Percentiles rank a stretch among this genome's conserved stretches.
phyloP scores from a whole-genome alignment of 352 stramenopile genomes.

The Pythium utonaiense region DNA sequence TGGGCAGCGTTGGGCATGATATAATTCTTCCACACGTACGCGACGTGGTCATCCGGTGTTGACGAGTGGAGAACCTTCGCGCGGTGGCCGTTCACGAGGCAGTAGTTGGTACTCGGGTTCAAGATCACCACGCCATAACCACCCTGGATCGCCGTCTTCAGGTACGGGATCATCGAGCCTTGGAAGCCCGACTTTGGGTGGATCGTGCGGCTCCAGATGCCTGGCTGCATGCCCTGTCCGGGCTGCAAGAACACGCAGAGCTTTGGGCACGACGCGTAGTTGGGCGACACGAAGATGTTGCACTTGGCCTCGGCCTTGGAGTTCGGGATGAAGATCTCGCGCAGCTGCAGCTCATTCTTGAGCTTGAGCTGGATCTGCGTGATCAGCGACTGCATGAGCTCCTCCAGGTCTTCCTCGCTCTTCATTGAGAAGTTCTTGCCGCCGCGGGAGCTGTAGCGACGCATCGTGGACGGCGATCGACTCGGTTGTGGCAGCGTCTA shows the following conservation, averaged over 20 bases:
- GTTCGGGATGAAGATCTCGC: constrained; percentile 87
- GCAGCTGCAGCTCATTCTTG: constrained; percentile 78
- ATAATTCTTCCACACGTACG: constrained; percentile 88
- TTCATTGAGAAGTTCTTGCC: constrained; percentile 78
- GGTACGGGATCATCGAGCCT: constrained; percentile 85
- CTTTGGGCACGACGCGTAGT: constrained; percentile 76
- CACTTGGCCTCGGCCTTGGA: constrained; percentile 83
- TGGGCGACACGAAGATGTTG: constrained; percentile 83
- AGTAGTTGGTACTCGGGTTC: constrained; percentile 82
- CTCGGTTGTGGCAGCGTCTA: not conserved
- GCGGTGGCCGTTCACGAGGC: constrained; percentile 72
- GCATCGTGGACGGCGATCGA: constrained; percentile 16
- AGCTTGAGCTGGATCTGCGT: constrained; percentile 84
- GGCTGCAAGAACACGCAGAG: constrained; percentile 83
- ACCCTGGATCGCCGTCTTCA: constrained; percentile 82
- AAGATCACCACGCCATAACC: constrained; percentile 79
- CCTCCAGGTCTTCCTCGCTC: constrained; percentile 79
- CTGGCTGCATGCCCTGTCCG: constrained; percentile 57
- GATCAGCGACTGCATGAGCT: constrained; percentile 81
- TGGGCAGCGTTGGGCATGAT: constrained; percentile 74
- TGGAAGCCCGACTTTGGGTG: constrained; percentile 81
- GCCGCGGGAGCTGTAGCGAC: constrained; percentile 21
- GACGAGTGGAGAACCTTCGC: constrained; percentile 80
- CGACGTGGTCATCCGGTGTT: constrained; percentile 71
- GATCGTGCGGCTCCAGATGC: constrained; percentile 70